Evolutionary conservation across 2,329 filamentous ascomycete species (phyloP).

Genomic region (Bipolaris oryzae): DNA sequence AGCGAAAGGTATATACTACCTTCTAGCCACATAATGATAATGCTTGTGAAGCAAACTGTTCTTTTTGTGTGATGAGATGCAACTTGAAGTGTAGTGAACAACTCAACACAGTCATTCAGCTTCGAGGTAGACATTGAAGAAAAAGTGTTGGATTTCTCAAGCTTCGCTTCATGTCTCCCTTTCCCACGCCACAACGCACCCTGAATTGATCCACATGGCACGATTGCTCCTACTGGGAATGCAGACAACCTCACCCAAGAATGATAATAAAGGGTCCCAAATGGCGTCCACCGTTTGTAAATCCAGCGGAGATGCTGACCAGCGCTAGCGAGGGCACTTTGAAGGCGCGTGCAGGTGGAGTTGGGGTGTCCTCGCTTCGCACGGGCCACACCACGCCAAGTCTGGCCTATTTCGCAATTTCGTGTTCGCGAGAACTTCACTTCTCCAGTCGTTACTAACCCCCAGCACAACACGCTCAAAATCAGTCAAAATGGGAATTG

Average conservation of each 20-base stretch:
- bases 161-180: background rate
- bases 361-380: conserved; percentile 11
- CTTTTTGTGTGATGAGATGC: background rate
- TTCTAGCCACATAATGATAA: conserved; percentile 46
- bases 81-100: too few species aligned
- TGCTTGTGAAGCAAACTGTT: conserved; percentile 19
- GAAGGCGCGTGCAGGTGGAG: conserved; percentile 4
- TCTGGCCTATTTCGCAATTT: conserved; percentile 22
- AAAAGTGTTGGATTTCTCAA: background rate
- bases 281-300: background rate
- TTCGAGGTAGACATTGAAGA: background rate
- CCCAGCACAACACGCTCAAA: conserved; percentile 42
- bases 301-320: background rate
- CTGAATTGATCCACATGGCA: background rate
- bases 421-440: conserved; percentile 22
- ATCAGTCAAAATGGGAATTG: conserved; percentile 50
- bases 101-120: too few species aligned
- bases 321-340: conserved; percentile 1
- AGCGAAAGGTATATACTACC: conserved; percentile 28
- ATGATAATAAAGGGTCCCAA: background rate
- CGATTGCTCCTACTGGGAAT: background rate
- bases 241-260: background rate
- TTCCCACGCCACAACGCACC: background rate
- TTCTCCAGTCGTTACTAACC: conserved; percentile 35
- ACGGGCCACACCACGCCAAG: conserved; percentile 18